Evolutionary conservation across 441 rosid species (phyloP).

Genomic region (Adansonia grandidieri): DNA sequence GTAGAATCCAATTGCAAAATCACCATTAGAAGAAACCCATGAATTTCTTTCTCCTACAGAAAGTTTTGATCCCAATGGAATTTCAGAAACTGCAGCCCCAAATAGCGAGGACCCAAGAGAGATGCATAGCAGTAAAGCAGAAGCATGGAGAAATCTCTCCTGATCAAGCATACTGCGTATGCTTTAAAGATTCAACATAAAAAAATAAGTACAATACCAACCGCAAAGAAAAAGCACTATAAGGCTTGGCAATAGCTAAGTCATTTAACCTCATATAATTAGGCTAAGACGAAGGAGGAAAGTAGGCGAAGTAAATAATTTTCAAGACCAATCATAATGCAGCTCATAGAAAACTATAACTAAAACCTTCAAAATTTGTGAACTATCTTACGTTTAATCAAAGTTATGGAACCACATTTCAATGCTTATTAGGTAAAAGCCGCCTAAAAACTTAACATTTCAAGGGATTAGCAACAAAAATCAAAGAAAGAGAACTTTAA

Average conservation of each 20-base stretch:
- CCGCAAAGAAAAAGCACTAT: neutral
- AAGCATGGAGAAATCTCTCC: conserved; percentile 23
- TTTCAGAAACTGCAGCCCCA: conserved; percentile 47
- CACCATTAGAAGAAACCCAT: conserved; percentile 72
- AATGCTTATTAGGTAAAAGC: conserved; percentile 34
- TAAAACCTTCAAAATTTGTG: conserved; percentile 16
- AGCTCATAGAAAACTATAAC: conserved; percentile 21
- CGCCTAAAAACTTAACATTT: conserved; percentile 25
- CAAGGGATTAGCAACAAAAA: conserved; percentile 28
- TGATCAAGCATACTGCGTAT: conserved; percentile 47
- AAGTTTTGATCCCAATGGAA: conserved; percentile 70
- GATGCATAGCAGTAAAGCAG: conserved; percentile 42
- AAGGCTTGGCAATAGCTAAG: neutral
- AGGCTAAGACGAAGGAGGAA: conserved; percentile 6
- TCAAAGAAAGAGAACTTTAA: conserved; percentile 25
- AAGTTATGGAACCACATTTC: conserved; percentile 38
- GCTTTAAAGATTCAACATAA: conserved; percentile 20
- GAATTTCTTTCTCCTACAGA: conserved; percentile 49
- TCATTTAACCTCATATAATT: conserved; percentile 19
- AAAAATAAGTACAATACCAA: conserved; percentile 21
- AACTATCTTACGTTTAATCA: conserved; percentile 1
- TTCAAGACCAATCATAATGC: conserved; percentile 36
- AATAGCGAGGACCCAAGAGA: conserved; percentile 44
- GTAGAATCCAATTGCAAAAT: conserved; percentile 72
- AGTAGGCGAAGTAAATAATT: conserved; percentile 11